Evolutionary conservation across 2,329 filamentous ascomycete genomes (phyloP).

Genomic region (Bipolaris sorokiniana): DNA sequence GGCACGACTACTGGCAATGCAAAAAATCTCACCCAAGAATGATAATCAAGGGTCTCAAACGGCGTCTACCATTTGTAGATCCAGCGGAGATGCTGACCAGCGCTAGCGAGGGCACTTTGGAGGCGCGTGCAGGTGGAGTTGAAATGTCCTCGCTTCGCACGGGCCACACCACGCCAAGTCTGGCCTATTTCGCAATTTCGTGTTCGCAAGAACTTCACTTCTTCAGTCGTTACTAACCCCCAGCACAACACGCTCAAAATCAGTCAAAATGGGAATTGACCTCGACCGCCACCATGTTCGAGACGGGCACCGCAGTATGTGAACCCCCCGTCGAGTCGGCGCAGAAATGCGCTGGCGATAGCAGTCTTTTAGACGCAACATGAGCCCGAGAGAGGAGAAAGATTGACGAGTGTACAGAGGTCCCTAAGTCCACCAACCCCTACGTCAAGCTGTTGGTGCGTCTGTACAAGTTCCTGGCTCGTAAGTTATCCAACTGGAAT

Average conservation of each 20-base stretch:
- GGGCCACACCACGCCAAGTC: slow-evolving; percentile 18
- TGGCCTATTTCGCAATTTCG: slow-evolving; percentile 24
- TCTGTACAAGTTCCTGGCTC: slow-evolving; percentile 95
- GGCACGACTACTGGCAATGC: not conserved
- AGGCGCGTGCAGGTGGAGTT: slow-evolving; percentile 6
- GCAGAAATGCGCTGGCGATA: slow-evolving; percentile 48
- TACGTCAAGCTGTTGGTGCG: slow-evolving; percentile 98
- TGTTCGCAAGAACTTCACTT: slow-evolving; percentile 21
- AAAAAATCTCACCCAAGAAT: not conserved
- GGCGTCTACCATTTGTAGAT: not conserved
- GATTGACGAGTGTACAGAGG: slow-evolving; percentile 49
- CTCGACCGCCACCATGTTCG: slow-evolving; percentile 67
- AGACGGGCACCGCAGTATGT: slow-evolving; percentile 70
- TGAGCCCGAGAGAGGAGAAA: slow-evolving; percentile 41
- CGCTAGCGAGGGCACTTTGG: slow-evolving; percentile 2
- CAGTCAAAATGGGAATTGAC: slow-evolving; percentile 51
- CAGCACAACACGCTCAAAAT: slow-evolving; percentile 43
- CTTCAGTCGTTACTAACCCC: slow-evolving; percentile 37
- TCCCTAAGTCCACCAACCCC: slow-evolving; percentile 91
- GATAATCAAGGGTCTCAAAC: not conserved
- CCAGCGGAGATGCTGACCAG: not conserved
- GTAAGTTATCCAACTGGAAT: slow-evolving; percentile 63
- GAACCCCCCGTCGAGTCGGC: slow-evolving; percentile 49
- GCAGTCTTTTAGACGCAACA: slow-evolving; percentile 50
- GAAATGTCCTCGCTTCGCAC: slow-evolving; percentile 10